Percentiles rank a stretch among this genome's conserved stretches.
Evolutionary conservation across 2,329 filamentous ascomycete genomes (phyloP).

Genomic region (Cryphonectria naterciae): DNA sequence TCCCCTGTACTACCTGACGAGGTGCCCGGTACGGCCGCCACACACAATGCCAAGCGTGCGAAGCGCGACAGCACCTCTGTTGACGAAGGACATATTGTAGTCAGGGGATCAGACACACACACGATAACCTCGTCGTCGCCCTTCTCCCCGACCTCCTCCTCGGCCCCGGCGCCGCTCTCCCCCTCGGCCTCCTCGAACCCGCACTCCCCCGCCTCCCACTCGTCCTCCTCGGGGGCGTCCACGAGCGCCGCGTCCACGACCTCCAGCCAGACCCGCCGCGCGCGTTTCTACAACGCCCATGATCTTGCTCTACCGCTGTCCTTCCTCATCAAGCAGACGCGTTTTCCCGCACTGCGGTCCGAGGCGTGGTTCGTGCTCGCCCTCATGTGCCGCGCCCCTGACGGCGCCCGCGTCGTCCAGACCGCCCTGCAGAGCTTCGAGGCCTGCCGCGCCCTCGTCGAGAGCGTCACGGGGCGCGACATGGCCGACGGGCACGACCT

Average conservation of each 20-base stretch:
- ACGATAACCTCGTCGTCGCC: conserved; percentile 6
- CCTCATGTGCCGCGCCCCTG: conserved; percentile 57
- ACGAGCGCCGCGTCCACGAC: background rate
- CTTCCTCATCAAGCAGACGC: conserved; percentile 59
- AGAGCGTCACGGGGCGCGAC: conserved; percentile 54
- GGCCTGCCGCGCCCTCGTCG: conserved; percentile 49
- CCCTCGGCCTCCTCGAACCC: conserved; percentile 9
- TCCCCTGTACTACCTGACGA: conserved; percentile 39
- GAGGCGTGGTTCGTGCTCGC: conserved; percentile 67
- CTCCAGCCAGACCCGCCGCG: conserved; percentile 31
- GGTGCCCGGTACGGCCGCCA: conserved; percentile 32
- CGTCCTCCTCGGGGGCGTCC: conserved; percentile 12
- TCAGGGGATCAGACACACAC: background rate
- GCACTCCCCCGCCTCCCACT: conserved; percentile 10
- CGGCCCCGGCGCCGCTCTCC: background rate
- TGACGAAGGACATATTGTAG: background rate
- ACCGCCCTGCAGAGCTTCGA: conserved; percentile 47
- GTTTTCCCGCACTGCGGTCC: conserved; percentile 62
- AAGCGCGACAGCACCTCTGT: background rate
- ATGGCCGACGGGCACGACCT: conserved; percentile 33
- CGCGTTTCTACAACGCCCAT: conserved; percentile 52
- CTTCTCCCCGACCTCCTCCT: conserved; percentile 11
- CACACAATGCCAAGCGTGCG: conserved; percentile 15
- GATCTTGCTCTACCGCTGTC: conserved; percentile 48
- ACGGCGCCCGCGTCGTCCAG: conserved; percentile 53